phyloP scores from a whole-genome alignment of 805 yeast genomes.

The Millerozyma miso region DNA sequence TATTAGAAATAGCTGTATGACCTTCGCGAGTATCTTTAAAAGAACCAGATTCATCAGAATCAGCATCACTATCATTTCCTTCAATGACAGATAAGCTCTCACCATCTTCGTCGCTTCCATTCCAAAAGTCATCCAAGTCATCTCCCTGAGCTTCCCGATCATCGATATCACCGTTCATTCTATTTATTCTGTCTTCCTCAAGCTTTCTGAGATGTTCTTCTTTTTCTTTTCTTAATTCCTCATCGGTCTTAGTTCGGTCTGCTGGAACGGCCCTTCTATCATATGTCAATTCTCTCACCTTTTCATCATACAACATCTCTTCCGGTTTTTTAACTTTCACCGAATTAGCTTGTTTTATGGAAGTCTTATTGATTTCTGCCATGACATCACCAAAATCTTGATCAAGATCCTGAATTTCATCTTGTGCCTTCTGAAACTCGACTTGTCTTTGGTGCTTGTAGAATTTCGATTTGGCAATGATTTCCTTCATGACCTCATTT shows the following conservation, averaged over 20 bases:
- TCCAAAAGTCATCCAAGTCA: conserved; percentile 70
- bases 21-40: conserved; percentile 9
- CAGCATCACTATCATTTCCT: conserved; percentile 20
- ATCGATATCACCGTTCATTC: conserved; percentile 68
- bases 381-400: conserved; percentile 70
- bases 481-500: conserved; percentile 82
- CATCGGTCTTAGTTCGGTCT: conserved; percentile 75
- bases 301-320: conserved; percentile 56
- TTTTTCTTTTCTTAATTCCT: conserved; percentile 60
- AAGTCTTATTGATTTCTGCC: conserved; percentile 41
- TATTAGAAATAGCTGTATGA: conserved; percentile 23
- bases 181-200: conserved; percentile 62
- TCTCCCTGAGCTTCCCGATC: conserved; percentile 58
- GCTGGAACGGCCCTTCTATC: conserved; percentile 79
- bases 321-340: conserved; percentile 33
- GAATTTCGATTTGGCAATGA: conserved; percentile 76
- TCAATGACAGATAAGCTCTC: conserved; percentile 41
- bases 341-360: conserved; percentile 16
- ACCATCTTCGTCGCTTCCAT: conserved; percentile 42
- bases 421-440: conserved; percentile 55
- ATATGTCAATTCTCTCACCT: conserved; percentile 60
- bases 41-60: conserved; percentile 22
- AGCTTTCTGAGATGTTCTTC: conserved; percentile 56
- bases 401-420: conserved; percentile 62
- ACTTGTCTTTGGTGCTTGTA: conserved; percentile 73